These are phyloP conservation scores for Populus alba DNA, from an alignment of 345 rosid genomes.

Conservation along the genomic window DNA sequence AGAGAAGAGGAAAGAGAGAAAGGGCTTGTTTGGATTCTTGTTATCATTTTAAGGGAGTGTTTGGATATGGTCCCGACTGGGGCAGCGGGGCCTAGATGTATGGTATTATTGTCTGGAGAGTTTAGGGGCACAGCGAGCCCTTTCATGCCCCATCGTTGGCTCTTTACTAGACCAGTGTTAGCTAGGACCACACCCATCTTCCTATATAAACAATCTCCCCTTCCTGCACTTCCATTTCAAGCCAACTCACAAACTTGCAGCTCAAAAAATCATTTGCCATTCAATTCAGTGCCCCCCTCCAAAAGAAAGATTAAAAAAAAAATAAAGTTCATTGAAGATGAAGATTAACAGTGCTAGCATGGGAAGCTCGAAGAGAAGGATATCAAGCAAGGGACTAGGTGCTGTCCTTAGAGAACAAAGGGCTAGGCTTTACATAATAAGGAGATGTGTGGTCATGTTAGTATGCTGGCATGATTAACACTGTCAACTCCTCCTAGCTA, in stretches of 20 bases:
- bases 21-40: background rate
- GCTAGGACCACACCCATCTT: slow-evolving; percentile 32
- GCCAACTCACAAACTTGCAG: background rate
- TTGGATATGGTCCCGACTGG: slow-evolving; percentile 37
- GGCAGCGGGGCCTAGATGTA: slow-evolving; percentile 30
- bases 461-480: slow-evolving; percentile 75
- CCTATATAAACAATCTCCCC: slow-evolving; percentile 41
- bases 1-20: slow-evolving; percentile 15
- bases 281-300: background rate
- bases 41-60: slow-evolving; percentile 1
- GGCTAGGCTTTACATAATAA: slow-evolving; percentile 75
- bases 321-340: slow-evolving; percentile 27
- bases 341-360: slow-evolving; percentile 46
- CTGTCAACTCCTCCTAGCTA: background rate
- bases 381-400: slow-evolving; percentile 65
- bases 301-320: background rate
- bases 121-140: slow-evolving; percentile 64
- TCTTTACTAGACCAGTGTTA: slow-evolving; percentile 52
- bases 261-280: background rate
- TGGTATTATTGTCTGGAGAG: slow-evolving; percentile 42
- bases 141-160: slow-evolving; percentile 63
- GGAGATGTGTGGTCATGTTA: slow-evolving; percentile 86
- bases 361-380: slow-evolving; percentile 66
- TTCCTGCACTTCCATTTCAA: slow-evolving; percentile 19
- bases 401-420: slow-evolving; percentile 74